Conservation (phyloP, 208 protist species). For the Leishmania guyanensis region DNA sequence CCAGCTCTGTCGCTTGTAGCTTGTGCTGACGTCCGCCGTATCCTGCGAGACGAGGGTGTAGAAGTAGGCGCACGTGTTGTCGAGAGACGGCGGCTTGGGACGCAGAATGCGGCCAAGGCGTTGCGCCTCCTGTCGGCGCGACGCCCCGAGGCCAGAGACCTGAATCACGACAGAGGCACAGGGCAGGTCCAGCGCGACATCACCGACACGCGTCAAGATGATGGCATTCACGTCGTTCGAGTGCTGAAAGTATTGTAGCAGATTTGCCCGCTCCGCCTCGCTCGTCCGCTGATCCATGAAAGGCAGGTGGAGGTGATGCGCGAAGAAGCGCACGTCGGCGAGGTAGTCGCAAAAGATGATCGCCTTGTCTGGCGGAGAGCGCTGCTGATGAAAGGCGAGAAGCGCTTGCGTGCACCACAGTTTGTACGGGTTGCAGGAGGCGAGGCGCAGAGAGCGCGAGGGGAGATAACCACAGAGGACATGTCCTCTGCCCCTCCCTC, state of each 20-base stretch:
- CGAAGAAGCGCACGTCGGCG: conserved; percentile 82
- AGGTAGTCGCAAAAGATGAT: conserved; percentile 93
- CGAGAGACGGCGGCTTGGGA: conserved; percentile 92
- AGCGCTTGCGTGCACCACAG: conserved; percentile 93
- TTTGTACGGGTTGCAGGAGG: conserved; percentile 92
- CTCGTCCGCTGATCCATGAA: conserved; percentile 88
- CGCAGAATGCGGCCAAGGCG: conserved; percentile 97
- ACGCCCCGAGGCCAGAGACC: conserved; percentile 96
- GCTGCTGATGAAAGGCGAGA: conserved; percentile 95
- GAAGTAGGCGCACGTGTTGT: conserved; percentile 97
- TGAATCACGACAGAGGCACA: conserved; percentile 99
- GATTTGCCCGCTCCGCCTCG: conserved; percentile 78
- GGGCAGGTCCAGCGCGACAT: conserved; percentile 98
- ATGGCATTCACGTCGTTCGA: conserved; percentile 91
- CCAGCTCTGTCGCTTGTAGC: conserved; percentile 98
- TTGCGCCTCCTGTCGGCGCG: conserved; percentile 96
- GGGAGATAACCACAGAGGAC: conserved; percentile 5
- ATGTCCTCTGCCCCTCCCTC: neutral
- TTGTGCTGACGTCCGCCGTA: conserved; percentile 97
- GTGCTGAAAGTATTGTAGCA: conserved; percentile 88
- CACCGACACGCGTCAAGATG: conserved; percentile 97
- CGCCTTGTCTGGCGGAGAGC: conserved; percentile 92
- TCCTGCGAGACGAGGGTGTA: conserved; percentile 98
- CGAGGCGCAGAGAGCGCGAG: conserved; percentile 44
- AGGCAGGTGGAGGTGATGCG: conserved; percentile 79